These are phyloP conservation scores for Citrullus mucosospermus DNA, from an alignment of 306 rosid genomes.

Conservation along the genomic window DNA sequence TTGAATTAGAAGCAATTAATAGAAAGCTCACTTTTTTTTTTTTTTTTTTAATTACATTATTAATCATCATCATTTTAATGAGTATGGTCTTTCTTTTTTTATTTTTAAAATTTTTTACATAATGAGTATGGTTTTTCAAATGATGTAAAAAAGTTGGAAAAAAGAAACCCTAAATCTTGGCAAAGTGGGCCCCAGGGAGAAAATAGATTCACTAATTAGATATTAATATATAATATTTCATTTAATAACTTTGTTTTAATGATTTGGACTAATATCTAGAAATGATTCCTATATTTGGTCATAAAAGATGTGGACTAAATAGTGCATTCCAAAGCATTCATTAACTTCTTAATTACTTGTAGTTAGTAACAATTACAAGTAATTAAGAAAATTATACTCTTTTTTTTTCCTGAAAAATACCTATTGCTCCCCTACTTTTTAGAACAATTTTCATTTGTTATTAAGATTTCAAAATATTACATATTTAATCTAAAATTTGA, in stretches of 20 bases:
- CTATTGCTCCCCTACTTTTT: no score
- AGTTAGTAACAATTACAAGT: no score
- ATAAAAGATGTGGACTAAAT: not conserved
- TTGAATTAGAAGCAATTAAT: not conserved
- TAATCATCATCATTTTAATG: not conserved
- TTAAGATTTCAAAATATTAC: no score
- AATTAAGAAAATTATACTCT: no score
- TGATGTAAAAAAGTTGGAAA: not conserved
- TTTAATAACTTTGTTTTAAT: not conserved
- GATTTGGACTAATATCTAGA: not conserved
- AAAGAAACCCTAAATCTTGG: not conserved
- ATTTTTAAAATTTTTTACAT: not conserved
- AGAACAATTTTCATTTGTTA: no score
- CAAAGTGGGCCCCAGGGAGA: not conserved
- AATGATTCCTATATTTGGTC: not conserved
- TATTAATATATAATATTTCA: not conserved
- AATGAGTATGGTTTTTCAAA: not conserved
- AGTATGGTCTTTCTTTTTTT: not conserved
- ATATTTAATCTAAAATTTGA: no score
- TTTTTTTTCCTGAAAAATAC: no score
- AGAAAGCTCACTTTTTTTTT: not conserved
- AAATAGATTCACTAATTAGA: not conserved
- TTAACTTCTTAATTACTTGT: not conserved
- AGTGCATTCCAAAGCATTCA: not conserved
- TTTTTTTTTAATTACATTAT: not conserved